Conservation (phyloP, 2,329 filamentous ascomycete genomes). For the Epichloe gansuensis region DNA sequence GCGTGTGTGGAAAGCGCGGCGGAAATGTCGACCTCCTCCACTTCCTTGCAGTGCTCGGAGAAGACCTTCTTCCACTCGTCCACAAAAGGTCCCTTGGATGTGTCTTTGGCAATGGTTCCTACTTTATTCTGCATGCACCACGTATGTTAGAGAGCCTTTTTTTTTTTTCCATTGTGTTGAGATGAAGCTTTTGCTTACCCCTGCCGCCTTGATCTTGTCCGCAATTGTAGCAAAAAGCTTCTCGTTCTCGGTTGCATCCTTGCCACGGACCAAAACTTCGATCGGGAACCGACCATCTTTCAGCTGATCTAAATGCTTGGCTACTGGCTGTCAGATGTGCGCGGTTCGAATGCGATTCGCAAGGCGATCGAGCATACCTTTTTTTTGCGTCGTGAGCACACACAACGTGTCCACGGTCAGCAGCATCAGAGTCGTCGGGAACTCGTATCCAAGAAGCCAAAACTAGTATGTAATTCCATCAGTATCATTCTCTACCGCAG, state of each 20-base stretch:
- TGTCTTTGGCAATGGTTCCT: slow-evolving; percentile 74
- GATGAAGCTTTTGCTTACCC: slow-evolving; percentile 42
- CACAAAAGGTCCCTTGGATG: slow-evolving; percentile 73
- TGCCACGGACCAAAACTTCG: slow-evolving; percentile 82
- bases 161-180: no score
- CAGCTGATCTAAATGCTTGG: slow-evolving; percentile 82
- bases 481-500: not conserved
- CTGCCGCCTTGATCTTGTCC: slow-evolving; percentile 75
- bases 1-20: slow-evolving; percentile 69
- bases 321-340: slow-evolving; percentile 34
- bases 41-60: slow-evolving; percentile 64
- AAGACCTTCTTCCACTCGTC: slow-evolving; percentile 91
- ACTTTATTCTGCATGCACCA: slow-evolving; percentile 59
- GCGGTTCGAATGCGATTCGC: not conserved
- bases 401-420: slow-evolving; percentile 81
- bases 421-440: slow-evolving; percentile 88
- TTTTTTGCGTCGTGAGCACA: slow-evolving; percentile 98
- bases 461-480: slow-evolving; percentile 44
- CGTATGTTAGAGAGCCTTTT: not conserved
- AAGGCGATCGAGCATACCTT: slow-evolving; percentile 46
- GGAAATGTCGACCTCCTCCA: slow-evolving; percentile 79
- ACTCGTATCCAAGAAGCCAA: slow-evolving; percentile 97
- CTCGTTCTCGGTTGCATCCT: slow-evolving; percentile 81
- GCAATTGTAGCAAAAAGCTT: slow-evolving; percentile 78
- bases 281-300: slow-evolving; percentile 87